Percentiles rank a stretch among this genome's conserved stretches.
phyloP scores from a whole-genome alignment of 2,329 filamentous ascomycete genomes.

The Plenodomus lindquistii region DNA sequence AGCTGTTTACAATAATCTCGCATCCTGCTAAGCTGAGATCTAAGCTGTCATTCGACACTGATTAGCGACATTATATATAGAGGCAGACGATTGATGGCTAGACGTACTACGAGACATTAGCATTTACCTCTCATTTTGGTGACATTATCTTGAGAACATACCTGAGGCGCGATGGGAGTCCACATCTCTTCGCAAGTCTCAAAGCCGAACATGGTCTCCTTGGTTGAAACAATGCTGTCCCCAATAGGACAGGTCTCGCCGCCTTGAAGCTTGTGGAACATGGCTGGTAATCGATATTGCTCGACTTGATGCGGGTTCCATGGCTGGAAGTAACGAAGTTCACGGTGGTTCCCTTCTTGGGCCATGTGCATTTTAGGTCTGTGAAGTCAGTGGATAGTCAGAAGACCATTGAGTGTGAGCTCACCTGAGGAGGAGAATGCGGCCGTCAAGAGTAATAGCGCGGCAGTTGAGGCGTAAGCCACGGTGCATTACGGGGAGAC shows the following conservation, averaged over 20 bases:
- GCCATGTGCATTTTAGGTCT: conserved; percentile 70
- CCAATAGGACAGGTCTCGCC: conserved; percentile 66
- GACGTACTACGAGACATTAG: not conserved
- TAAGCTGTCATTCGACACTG: not conserved
- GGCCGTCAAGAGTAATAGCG: conserved; percentile 65
- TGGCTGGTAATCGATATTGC: conserved; percentile 59
- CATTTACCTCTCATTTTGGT: no score
- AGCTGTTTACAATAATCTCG: conserved; percentile 67
- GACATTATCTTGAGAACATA: no score
- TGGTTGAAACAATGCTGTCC: conserved; percentile 65
- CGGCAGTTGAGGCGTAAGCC: conserved; percentile 67
- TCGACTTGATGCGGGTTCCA: conserved; percentile 59
- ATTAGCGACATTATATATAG: conserved; percentile 31
- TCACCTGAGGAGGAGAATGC: conserved; percentile 68
- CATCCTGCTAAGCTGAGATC: conserved; percentile 64
- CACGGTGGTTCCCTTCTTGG: conserved; percentile 65
- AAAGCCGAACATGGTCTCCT: conserved; percentile 65
- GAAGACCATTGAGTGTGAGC: not conserved
- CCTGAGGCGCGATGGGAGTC: conserved; percentile 12
- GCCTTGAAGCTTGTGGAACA: conserved; percentile 51
- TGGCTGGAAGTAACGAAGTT: conserved; percentile 44
- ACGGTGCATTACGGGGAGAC: conserved; percentile 58
- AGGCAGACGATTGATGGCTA: no score
- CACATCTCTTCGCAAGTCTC: conserved; percentile 64
- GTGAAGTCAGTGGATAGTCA: not conserved